A percentile compares a stretch with the other conserved stretches of the same genome.
Conservation (phyloP, 768 basidiomycete genomes). For the Termitomyces sp. region DNA sequence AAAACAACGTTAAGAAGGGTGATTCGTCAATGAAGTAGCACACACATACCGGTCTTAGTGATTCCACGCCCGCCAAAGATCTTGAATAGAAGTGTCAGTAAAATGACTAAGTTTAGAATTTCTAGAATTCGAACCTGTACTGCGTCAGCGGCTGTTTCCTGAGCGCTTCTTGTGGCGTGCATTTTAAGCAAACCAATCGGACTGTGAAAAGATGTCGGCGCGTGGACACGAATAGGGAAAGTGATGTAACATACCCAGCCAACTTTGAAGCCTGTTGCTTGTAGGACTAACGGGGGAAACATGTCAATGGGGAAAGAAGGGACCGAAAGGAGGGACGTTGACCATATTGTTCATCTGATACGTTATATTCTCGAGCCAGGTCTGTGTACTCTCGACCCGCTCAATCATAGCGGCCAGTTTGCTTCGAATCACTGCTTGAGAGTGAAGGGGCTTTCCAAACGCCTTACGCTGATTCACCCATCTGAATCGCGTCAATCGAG, state of each 20-base stretch:
- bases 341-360: conserved; percentile 86
- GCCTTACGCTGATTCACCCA: conserved; percentile 88
- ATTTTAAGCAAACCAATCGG: conserved; percentile 73
- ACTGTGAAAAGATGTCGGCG: conserved; percentile 23
- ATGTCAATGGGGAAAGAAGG: conserved; percentile 1
- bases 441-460: conserved; percentile 83
- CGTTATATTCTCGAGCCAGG: conserved; percentile 81
- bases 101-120: not conserved
- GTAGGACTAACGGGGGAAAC: conserved; percentile 40
- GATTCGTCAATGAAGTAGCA: not conserved
- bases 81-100: conserved; percentile 18
- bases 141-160: conserved; percentile 65
- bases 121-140: conserved; percentile 46
- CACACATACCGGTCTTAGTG: conserved; percentile 69
- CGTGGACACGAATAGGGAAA: not conserved
- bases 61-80: conserved; percentile 89
- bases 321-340: not conserved
- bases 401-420: conserved; percentile 84
- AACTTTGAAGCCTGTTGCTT: conserved; percentile 73
- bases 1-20: conserved; percentile 6
- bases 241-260: conserved; percentile 50
- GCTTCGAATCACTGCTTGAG: conserved; percentile 83
- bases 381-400: conserved; percentile 63
- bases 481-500: conserved; percentile 26
- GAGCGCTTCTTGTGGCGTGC: conserved; percentile 56